Evolutionary conservation across 768 basidiomycete genomes (phyloP), one percentile per base, ranked within the genome.

Genomic region (Leccinum subgranulosum): DNA sequence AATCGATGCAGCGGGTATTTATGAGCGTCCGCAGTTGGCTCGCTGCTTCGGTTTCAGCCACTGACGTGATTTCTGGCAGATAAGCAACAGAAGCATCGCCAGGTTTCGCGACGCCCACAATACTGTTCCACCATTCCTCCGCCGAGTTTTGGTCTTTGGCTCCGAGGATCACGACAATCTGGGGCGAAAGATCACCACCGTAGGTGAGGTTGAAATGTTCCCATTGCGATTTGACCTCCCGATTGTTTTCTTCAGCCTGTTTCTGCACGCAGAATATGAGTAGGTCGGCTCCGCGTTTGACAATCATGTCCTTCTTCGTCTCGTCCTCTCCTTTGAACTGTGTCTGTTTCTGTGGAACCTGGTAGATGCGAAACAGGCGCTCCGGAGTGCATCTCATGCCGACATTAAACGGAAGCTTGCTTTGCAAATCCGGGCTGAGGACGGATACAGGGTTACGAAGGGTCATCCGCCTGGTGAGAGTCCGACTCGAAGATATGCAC

Each of bases 181-280:
- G 63, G 25, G 67, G 68, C 6, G 67, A 64, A 48, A 68, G 66
- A 17, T 67, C 68, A 12, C 67, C 67, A 3, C 67, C 63, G 15
- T 68, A 68, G 27, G 60, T 59, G 48, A 51, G 6, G n/a, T 60
- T 59, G 54, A 68, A 68, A 54, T 65, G 36, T 5, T 68, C 59
- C 65, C 67, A 69, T 56, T 67, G 63, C 21, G 11, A 34, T 59
- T 29, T 67, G 50, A 67, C 57, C 21, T 60, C 54, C 48, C 12
- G 10, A 19, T 19, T 25, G 25, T 25, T 47, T 1, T 50, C 56
- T 25, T 23, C 50, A 6, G 6, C 29, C 15, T 49, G 53, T 34
- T 53, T 62, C 25, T 53, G 25, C 45, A 59, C 66, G 49, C 67
- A 68, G 33, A 65, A 67, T 19, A 68, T 49, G 43, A 68, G 67